These are phyloP conservation scores for Echites panduratus DNA, from an alignment of 257 asterid species.

Conservation along the genomic window DNA sequence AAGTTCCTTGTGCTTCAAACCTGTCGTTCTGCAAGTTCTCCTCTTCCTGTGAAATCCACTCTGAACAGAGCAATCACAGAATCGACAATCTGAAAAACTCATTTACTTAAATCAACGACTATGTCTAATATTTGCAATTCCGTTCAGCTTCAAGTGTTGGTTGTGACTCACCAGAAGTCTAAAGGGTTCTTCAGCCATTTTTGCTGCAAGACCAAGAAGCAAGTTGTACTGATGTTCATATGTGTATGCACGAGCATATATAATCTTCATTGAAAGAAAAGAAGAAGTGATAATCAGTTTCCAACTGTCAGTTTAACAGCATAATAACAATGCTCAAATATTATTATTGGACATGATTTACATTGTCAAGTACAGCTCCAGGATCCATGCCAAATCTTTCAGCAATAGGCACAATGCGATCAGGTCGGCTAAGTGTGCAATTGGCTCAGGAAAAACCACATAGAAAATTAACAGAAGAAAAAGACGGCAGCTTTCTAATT, in stretches of 20 bases:
- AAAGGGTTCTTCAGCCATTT: constrained; percentile 99
- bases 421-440: constrained; percentile 75
- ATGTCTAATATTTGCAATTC: constrained; percentile 5
- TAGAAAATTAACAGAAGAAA: neutral
- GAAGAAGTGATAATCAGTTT: constrained; percentile 1
- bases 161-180: constrained; percentile 69
- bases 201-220: constrained; percentile 95
- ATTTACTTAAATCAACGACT: constrained; percentile 17
- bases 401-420: constrained; percentile 90
- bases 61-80: constrained; percentile 94
- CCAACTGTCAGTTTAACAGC: neutral
- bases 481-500: neutral
- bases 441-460: constrained; percentile 29
- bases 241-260: constrained; percentile 98
- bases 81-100: constrained; percentile 71
- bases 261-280: constrained; percentile 42
- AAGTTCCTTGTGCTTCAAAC: constrained; percentile 22
- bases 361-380: constrained; percentile 98
- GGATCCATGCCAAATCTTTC: constrained; percentile 99
- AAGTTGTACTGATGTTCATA: constrained; percentile 97
- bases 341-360: constrained; percentile 25
- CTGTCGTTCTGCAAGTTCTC: constrained; percentile 99
- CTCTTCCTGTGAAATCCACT: constrained; percentile 96
- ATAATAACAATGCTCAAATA: neutral
- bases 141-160: constrained; percentile 4